Evolutionary conservation across 805 yeast genomes (phyloP), one percentile per base, ranked within the genome.

Genomic region (Wickerhamomyces kurtzmanii): DNA sequence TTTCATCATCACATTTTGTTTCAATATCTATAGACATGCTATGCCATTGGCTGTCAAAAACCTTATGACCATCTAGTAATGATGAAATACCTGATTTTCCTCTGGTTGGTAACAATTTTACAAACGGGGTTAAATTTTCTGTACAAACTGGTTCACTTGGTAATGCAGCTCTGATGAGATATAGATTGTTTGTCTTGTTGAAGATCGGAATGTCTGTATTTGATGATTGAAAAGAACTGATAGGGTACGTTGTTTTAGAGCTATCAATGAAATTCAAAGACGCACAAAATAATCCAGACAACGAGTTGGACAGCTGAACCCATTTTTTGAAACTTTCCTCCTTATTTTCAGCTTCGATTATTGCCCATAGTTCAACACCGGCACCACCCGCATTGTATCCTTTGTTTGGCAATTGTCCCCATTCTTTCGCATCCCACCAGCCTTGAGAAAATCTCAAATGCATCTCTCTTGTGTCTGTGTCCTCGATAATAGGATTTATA

Each of bases 141-240:
- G 98, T 91, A 54, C 98, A 91, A 12, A 91, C 76, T 0, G 96
- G 95, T 48, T 91, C 98, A 36, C 89, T 72, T 1, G 98, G 96
- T 27, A 91, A 66, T 0, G 96, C 82, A 6, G 96, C 94, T 35
- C 94, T 65, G 37, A 87, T 48, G 13, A 78, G 53, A 42, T 62
- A 81, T 15, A 75, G 46, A 5, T 61, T 47, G 31, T 69, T 66
- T 3, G 32, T 27, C 17, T 38, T 27, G 28, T 49, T 34, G 23
- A 55, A 42, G 5, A 55, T 15, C 2, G 61, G 51, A 6, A 51
- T 32, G 3, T 35, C 29, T 15, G 42, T 34, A 12, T 26, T 36
- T 29, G 33, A 36, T 8, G 31, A 31, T 11, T 36, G 42, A 30
- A 51, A 47, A 6, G 71, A 42, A 17, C 59, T 50, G 25, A 59